These are phyloP conservation scores for Sedum album DNA, from an alignment of 164 flowering plant species.

Conservation along the genomic window DNA sequence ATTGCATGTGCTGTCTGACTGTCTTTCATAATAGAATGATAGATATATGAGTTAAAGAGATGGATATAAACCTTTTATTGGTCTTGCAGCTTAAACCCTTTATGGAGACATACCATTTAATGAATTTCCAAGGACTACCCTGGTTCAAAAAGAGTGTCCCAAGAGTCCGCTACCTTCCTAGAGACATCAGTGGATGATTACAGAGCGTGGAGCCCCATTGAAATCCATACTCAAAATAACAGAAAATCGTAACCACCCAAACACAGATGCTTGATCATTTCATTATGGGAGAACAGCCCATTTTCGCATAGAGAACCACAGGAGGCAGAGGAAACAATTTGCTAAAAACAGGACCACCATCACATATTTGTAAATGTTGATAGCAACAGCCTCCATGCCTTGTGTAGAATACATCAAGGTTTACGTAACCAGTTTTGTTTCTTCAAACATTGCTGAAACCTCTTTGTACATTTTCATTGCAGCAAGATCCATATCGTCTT, in stretches of 20 bases:
- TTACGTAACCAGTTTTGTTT: background rate
- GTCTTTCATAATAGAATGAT: too few relatives aligned
- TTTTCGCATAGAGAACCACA: background rate
- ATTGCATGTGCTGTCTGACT: background rate
- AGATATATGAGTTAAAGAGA: too few relatives aligned
- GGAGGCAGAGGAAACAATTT: background rate
- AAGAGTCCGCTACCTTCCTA: background rate
- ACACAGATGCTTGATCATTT: background rate
- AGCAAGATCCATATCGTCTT: background rate
- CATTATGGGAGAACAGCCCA: background rate
- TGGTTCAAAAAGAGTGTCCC: slow-evolving; percentile 3
- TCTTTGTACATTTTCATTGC: background rate
- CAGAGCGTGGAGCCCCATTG: background rate
- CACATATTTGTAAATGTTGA: slow-evolving; percentile 4
- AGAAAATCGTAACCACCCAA: background rate
- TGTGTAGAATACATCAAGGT: background rate
- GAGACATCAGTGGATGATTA: background rate
- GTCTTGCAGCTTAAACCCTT: slow-evolving; percentile 1
- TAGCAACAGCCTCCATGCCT: background rate
- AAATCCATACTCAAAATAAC: background rate
- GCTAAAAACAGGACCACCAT: background rate
- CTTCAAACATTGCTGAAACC: background rate
- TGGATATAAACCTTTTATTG: background rate
- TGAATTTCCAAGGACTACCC: slow-evolving; percentile 7
- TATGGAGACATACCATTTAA: background rate